Base-by-base conservation (phyloP, 2,329 filamentous ascomycete genomes). In the Neofusicoccum sp. region DNA sequence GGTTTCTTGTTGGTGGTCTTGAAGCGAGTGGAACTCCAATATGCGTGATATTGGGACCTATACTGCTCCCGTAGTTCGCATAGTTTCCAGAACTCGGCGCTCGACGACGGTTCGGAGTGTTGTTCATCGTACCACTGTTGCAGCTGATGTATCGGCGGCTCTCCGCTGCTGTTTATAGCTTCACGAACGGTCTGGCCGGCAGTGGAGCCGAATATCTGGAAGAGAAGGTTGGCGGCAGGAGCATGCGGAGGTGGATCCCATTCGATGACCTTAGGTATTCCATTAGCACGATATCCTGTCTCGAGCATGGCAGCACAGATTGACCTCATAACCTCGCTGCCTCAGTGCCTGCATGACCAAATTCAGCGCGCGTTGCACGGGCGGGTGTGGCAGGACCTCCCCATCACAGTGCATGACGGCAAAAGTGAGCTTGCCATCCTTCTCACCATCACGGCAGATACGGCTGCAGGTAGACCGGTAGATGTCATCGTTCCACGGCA, bases 401-500 rank as follows among this genome's bases (percentile, higher is more conserved):
- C 52, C 60, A 41, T 67, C 66, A 34, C 47, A 58, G 14, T 31
- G 36, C 52, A 70, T 50, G 9, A 69, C 9, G 7, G 63, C 68
- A 56, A 70, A 67, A 3, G 66, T 64, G 11, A 70, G 66, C 43
- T 61, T 68, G 3, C 66, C 67, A 37, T 48, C 44, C 59, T 9
- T 64, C 43, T 16, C n/a, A 11, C 48, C 48, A 6, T n/a, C 12
- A 12, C 48, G 14, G n/a, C 31, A 34, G 31, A 36, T 31, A 12
- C 48, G 12, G 31, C n/a, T 16, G 16, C 48, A 12, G 16, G 48
- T n/a, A 9, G 12, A 9, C 31, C 22, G 12, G 28, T 14, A 50
- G 16, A 66, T 61, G n/a, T 56, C 47, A 12, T 33, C 41, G 28
- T 77, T 74, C 84, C 84, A 87, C 0, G 82, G 81, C 0, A 80